Base-by-base conservation (phyloP, 805 yeast genomes). In the Saturnispora halmiae region DNA sequence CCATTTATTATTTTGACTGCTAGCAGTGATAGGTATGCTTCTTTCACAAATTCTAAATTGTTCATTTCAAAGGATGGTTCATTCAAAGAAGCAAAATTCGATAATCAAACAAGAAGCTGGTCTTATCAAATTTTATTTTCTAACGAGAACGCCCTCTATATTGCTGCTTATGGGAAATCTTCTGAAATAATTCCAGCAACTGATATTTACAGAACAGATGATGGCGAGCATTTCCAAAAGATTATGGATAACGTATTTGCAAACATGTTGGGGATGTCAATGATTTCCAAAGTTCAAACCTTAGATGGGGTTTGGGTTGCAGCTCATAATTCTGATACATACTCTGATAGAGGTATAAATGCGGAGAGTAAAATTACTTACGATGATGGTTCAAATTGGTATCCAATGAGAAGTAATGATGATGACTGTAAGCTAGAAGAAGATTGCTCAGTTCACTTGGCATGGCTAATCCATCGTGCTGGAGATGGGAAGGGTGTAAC, bases 231-330 rank as follows among this genome's bases (percentile, higher is more conserved):
- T 40, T 79, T 74, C 54, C 64, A 65, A 33, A 57, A 71, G n/a
- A 43, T 55, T 8, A 52, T 74, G 24, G 67, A 66, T 9, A 56
- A 65, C 28, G 62, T 70, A 10, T 53, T 61, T 32, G 65, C 64
- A 18, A 58, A 60, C 31, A 42, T 48, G 11, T 47, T 58, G 16
- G 74, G 72, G 7, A 56, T 65, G 34, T 61, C 68, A 20, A 54
- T 59, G 15, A 54, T 71, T 15, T 64, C 64, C 28, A 70, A 69
- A 46, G 64, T 77, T 15, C 65, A 69, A 44, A 66, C 64, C 15
- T 64, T 77, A 21, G 83, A 79, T 44, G 88, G 87, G 8, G 69
- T 74, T 13, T 71, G 82, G 72, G 51, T 81, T 35, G 70, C 75
- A 20, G 58, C 66, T 6, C 46, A 44, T 8, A 42, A 43, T 31